Percentiles rank a stretch among this genome's conserved stretches.
Evolutionary conservation across 768 basidiomycete genomes (phyloP).

Genomic region (Mrakia frigida): DNA sequence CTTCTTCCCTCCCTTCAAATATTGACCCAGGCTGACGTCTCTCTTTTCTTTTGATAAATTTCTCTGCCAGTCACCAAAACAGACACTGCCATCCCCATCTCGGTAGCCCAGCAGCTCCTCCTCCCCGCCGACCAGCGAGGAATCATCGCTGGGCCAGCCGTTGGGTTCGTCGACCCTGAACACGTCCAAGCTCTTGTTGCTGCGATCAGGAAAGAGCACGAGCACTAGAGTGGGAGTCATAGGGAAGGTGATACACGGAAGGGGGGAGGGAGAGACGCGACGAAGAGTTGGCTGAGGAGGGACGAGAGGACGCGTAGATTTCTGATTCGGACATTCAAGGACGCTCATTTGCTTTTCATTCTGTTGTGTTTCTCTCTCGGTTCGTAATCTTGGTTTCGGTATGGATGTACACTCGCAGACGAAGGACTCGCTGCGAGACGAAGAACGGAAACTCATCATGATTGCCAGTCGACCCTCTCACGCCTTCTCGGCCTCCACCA

Average conservation of each 20-base stretch:
- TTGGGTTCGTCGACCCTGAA: background rate
- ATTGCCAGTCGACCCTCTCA: background rate
- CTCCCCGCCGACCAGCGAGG: background rate
- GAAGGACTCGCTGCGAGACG: no score
- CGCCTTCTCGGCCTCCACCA: constrained; percentile 15
- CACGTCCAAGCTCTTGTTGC: background rate
- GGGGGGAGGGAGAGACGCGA: no score
- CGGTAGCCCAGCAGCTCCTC: background rate
- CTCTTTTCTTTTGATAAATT: background rate
- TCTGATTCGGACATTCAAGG: no score
- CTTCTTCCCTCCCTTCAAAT: background rate
- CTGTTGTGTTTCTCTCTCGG: no score
- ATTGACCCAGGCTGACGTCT: background rate
- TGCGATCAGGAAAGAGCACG: background rate
- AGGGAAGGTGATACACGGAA: background rate
- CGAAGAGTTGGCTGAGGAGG: no score
- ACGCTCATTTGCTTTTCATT: no score
- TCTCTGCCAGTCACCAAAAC: background rate
- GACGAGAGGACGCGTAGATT: no score
- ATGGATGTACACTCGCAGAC: no score
- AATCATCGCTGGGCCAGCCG: constrained; percentile 5
- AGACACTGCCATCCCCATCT: background rate
- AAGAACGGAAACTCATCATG: no score
- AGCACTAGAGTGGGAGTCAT: background rate
- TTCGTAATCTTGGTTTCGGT: no score